Base-by-base conservation (phyloP, 2,329 filamentous ascomycete species). In the Alternaria postmessia region DNA sequence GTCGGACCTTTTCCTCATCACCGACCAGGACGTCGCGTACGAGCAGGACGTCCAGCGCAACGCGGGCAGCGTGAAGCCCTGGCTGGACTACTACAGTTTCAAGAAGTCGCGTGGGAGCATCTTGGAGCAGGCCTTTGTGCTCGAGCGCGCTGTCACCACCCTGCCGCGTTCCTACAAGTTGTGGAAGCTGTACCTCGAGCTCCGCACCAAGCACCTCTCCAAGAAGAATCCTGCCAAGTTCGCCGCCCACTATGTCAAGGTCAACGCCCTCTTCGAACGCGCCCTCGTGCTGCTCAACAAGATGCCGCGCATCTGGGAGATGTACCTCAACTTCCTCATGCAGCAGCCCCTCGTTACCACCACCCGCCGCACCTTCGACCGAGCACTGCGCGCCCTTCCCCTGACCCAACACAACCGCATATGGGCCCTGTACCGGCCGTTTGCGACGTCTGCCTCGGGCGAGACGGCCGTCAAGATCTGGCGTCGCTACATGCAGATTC, bases 281-380 rank as follows among this genome's bases (percentile, higher is more conserved):
- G 94, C 95, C 4, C 83, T 99, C 52, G 92, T 97, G 59, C 85
- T 99, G 41, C 86, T 99, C 63, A 97, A 99, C 82, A 99, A 99
- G 82, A 99, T 99, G 95, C 95, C 96, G 24, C 88, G 89, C 68
- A 95, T 99, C 75, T 99, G 95, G 96, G 94, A 97, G 78, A 92
- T 98, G 89, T 99, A 97, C 77, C 88, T 99, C 63, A 87, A 87
- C 49, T 98, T 99, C 75, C 84, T 99, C 59, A 88, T 94, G 75
- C 88, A 91, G 73, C 95, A 99, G 78, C 95, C 95, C n/a, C 83
- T 96, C 54, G 89, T 99, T 62, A 97, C 94, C 7, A 85, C 89
- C 58, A 96, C 93, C 26, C 88, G 95, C 60, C 89, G 89, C 66
- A 92, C 92, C 1, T 99, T 99, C 80, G 94, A 99, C 80, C 89